These are phyloP conservation scores for Rhynchospora breviuscula DNA, from an alignment of 176 grass and related monocot genomes.

Conservation along the genomic window DNA sequence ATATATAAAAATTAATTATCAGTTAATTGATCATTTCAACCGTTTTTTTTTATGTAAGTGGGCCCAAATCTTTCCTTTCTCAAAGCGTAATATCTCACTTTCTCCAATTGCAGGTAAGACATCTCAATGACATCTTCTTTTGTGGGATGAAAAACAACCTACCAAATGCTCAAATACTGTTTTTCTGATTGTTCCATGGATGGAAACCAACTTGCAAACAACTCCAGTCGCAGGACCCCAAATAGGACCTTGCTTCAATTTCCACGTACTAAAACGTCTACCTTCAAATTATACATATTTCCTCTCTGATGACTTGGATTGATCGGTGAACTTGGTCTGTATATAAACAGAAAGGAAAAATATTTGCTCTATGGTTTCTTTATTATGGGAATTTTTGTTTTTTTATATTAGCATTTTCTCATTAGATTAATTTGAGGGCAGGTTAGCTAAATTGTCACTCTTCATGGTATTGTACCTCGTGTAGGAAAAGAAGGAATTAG, in stretches of 20 bases:
- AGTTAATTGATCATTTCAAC: too few species aligned
- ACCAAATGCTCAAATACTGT: not conserved
- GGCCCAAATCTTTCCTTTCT: constrained; percentile 50
- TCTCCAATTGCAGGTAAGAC: constrained; percentile 45
- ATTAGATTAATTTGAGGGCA: not conserved
- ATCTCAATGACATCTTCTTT: constrained; percentile 20
- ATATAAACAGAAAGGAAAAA: constrained; percentile 25
- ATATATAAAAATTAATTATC: too few species aligned
- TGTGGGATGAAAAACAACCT: not conserved
- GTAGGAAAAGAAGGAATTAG: not conserved
- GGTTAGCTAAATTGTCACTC: not conserved
- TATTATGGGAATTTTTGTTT: constrained; percentile 19
- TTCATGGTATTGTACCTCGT: constrained; percentile 6
- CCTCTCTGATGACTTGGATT: constrained; percentile 12
- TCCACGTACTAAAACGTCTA: not conserved
- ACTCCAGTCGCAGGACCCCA: constrained; percentile 15
- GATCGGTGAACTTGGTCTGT: constrained; percentile 38
- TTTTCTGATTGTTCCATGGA: not conserved
- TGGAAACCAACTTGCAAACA: constrained; percentile 19
- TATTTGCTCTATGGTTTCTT: constrained; percentile 32
- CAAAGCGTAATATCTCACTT: constrained; percentile 22
- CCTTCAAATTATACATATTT: not conserved
- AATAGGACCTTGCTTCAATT: constrained; percentile 20
- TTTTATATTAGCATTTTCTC: not conserved
- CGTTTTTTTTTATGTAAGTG: constrained; percentile 20